Evolutionary conservation across 306 rosid genomes (phyloP).

Genomic region (Sesbania bispinosa): DNA sequence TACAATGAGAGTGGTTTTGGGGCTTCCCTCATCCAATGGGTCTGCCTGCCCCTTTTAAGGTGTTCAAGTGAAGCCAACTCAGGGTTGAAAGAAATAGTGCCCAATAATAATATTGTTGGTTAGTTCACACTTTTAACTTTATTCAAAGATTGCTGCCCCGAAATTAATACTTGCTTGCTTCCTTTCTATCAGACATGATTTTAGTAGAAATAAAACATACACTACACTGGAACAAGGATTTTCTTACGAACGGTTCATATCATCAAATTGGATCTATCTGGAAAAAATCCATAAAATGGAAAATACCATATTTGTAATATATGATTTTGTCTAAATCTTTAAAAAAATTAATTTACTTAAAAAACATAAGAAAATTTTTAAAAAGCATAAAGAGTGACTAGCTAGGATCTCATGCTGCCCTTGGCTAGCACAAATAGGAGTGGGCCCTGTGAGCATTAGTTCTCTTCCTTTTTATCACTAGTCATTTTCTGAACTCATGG

Average conservation of each 20-base stretch:
- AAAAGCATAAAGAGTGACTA: neutral
- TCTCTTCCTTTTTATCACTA: neutral
- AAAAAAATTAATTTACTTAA: neutral
- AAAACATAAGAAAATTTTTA: no score
- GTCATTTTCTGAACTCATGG: slow-evolving; percentile 2
- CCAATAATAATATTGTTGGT: neutral
- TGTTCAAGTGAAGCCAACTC: neutral
- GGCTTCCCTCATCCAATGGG: neutral
- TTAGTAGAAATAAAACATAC: no score
- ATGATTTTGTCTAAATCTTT: neutral
- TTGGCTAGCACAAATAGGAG: slow-evolving; percentile 2
- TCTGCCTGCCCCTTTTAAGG: neutral
- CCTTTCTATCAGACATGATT: neutral
- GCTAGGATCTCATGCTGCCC: neutral
- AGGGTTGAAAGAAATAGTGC: slow-evolving; percentile 6
- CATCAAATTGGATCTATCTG: neutral
- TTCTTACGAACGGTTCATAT: neutral
- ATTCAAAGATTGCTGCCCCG: neutral
- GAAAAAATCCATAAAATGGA: neutral
- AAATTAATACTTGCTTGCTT: neutral
- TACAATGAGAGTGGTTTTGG: neutral
- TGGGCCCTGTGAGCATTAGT: slow-evolving; percentile 17
- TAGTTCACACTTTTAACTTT: neutral
- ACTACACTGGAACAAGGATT: neutral
- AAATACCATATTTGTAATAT: neutral